Percentiles rank a stretch among this genome's conserved stretches.
Evolutionary conservation across 2,329 filamentous ascomycete genomes (phyloP).

Genomic region (Xylaria sp.): DNA sequence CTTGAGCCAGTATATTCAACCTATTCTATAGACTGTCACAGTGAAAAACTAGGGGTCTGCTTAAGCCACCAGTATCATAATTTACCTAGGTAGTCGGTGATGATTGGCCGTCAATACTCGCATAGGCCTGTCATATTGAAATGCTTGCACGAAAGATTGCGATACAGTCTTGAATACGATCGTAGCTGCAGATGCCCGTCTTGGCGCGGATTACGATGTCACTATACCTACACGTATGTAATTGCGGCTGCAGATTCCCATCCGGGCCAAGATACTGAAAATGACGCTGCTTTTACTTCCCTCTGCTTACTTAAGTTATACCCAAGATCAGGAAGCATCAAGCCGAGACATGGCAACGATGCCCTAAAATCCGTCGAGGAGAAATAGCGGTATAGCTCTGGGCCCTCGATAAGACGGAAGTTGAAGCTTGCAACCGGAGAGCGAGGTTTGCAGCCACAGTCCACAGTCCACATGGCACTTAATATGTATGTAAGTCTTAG

Average conservation of each 20-base stretch:
- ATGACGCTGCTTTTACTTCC: neutral
- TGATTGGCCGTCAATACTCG: neutral
- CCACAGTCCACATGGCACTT: slow-evolving; percentile 13
- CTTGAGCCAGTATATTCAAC: too few relatives aligned
- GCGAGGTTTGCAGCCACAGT: slow-evolving; percentile 20
- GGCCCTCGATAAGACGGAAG: neutral
- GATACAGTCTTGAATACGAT: neutral
- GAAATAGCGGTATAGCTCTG: slow-evolving; percentile 6
- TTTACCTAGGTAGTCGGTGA: neutral
- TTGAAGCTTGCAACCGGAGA: slow-evolving; percentile 20
- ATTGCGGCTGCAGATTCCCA: neutral
- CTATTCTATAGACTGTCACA: too few relatives aligned
- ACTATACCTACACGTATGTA: neutral
- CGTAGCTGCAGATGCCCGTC: neutral
- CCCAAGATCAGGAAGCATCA: neutral
- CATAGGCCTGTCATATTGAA: neutral
- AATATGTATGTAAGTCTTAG: slow-evolving; percentile 7
- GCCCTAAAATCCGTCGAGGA: neutral
- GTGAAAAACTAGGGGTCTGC: too few relatives aligned
- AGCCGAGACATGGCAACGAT: neutral
- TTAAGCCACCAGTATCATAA: neutral
- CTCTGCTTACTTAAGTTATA: neutral
- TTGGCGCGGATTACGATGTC: neutral
- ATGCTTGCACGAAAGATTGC: neutral
- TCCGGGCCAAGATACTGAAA: neutral